phyloP scores from a whole-genome alignment of 345 rosid genomes.

The Pelargonium nanum region DNA sequence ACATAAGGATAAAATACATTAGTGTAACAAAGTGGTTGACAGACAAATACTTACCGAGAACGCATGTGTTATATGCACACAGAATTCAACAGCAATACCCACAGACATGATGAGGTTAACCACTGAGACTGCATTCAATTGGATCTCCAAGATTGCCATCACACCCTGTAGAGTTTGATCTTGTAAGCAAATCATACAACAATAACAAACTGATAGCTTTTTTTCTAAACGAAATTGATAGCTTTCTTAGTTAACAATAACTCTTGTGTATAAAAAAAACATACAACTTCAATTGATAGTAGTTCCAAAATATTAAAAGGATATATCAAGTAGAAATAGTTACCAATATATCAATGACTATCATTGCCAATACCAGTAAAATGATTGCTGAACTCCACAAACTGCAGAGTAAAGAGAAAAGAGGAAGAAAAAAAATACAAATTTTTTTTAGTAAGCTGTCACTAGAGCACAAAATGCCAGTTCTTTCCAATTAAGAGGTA shows the following conservation, averaged over 20 bases:
- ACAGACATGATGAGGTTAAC: constrained; percentile 95
- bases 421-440: constrained; percentile 5
- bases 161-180: constrained; percentile 64
- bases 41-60: constrained; percentile 52
- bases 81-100: constrained; percentile 93
- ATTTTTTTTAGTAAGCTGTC: background rate
- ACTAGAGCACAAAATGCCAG: background rate
- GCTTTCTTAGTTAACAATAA: background rate
- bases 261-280: background rate
- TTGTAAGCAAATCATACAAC: constrained; percentile 5
- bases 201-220: background rate
- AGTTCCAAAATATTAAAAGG: background rate
- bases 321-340: background rate
- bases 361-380: constrained; percentile 77
- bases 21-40: constrained; percentile 3
- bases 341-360: constrained; percentile 86
- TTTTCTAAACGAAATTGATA: background rate
- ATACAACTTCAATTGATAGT: background rate
- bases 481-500: background rate
- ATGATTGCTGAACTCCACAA: constrained; percentile 90
- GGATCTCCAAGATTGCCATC: constrained; percentile 80
- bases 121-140: constrained; percentile 88
- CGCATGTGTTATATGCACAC: constrained; percentile 88
- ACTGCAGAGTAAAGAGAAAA: constrained; percentile 28
- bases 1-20: background rate